Conservation (phyloP, 805 yeast species). For the Metschnikowia baotianmanensis region DNA sequence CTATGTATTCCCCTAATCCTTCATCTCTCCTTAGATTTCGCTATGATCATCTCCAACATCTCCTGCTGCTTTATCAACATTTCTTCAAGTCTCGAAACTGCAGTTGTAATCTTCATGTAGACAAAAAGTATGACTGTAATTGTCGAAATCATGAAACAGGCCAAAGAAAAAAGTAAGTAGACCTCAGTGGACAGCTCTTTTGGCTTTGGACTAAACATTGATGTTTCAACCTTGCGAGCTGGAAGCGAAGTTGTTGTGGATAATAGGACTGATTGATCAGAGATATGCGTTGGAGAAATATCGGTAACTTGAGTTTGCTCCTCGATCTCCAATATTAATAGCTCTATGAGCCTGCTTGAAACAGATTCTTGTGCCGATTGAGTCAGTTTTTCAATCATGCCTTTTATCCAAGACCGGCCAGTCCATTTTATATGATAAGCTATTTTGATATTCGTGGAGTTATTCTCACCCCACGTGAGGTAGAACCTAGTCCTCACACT, state of each 20-base stretch:
- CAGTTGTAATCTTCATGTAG: no score
- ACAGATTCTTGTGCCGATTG: conserved; percentile 70
- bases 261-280: background rate
- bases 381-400: conserved; percentile 72
- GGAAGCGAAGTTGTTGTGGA: background rate
- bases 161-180: no score
- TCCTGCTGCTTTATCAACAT: no score
- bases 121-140: no score
- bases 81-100: no score
- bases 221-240: background rate
- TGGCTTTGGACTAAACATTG: no score
- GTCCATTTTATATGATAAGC: conserved; percentile 86
- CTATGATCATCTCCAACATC: no score
- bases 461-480: conserved; percentile 70
- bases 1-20: no score
- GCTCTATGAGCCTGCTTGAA: conserved; percentile 48
- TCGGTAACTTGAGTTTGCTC: conserved; percentile 8
- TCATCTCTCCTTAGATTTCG: no score
- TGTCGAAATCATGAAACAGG: no score
- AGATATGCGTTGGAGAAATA: background rate
- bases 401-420: conserved; percentile 78
- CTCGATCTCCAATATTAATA: conserved; percentile 41
- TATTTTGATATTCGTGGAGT: conserved; percentile 57
- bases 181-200: no score
- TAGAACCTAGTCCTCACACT: conserved; percentile 69